Percentiles rank a stretch among this genome's conserved stretches.
Evolutionary conservation across 2,329 filamentous ascomycete species (phyloP).

Genomic region (Microdochium trichocladiopsis): DNA sequence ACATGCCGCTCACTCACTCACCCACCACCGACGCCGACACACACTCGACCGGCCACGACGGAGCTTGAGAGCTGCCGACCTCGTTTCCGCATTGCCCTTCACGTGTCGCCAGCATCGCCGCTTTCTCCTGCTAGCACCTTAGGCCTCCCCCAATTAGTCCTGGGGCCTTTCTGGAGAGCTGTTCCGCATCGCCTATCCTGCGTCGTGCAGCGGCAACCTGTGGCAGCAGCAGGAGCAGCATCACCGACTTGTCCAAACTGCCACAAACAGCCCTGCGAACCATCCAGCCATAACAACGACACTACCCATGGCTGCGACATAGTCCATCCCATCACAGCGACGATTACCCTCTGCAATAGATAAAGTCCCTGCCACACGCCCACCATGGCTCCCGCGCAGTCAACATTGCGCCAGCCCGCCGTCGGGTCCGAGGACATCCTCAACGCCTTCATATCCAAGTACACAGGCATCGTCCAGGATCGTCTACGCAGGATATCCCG

Average conservation of each 20-base stretch:
- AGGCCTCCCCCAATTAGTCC: no score
- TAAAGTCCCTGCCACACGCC: no score
- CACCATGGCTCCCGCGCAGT: conserved; percentile 72
- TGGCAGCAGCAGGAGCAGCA: no score
- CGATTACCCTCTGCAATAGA: no score
- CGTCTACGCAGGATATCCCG: conserved; percentile 59
- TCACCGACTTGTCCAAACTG: background rate
- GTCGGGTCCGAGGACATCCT: conserved; percentile 55
- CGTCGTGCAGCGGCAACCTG: no score
- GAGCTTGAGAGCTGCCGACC: background rate
- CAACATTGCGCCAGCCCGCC: conserved; percentile 63
- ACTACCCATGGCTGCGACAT: background rate
- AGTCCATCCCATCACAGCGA: background rate
- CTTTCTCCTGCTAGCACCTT: no score
- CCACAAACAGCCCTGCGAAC: background rate
- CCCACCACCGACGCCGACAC: background rate
- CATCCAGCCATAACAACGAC: no score
- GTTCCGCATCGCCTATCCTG: no score
- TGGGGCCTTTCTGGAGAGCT: no score
- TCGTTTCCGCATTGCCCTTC: background rate
- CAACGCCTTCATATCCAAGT: conserved; percentile 55
- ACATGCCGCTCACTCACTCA: background rate
- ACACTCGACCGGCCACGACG: background rate
- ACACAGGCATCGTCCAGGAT: conserved; percentile 42
- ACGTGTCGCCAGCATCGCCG: background rate